A percentile compares a stretch with the other conserved stretches of the same genome.
These are phyloP conservation scores for Lagenidium sp. DNA, from an alignment of 352 stramenopile species.

Conservation along the genomic window DNA sequence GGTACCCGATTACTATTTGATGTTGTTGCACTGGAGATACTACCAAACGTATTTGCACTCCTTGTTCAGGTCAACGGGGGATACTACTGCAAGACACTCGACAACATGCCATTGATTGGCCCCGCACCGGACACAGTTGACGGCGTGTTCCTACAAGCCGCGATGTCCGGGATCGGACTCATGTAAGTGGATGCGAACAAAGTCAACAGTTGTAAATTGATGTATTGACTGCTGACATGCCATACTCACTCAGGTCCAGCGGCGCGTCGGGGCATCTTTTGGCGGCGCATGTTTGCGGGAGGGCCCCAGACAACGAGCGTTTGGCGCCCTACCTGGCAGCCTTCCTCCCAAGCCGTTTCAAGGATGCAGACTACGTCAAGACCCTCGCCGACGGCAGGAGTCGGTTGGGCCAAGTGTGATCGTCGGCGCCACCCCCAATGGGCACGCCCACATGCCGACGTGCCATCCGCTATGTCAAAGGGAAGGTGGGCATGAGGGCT, in stretches of 20 bases:
- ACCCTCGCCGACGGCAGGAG: slow-evolving; percentile 37
- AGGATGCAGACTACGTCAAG: slow-evolving; percentile 42
- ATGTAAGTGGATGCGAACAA: slow-evolving; percentile 48
- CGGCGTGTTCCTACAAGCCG: slow-evolving; percentile 57
- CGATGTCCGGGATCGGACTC: slow-evolving; percentile 62
- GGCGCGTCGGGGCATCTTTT: slow-evolving; percentile 56
- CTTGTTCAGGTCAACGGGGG: slow-evolving; percentile 41
- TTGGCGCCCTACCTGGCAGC: slow-evolving; percentile 38
- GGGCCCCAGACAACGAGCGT: slow-evolving; percentile 24
- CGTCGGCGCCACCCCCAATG: too few species aligned
- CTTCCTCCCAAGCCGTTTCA: slow-evolving; percentile 57
- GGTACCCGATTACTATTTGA: slow-evolving; percentile 13
- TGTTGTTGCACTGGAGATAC: too few species aligned
- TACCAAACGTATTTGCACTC: too few species aligned
- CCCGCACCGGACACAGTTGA: slow-evolving; percentile 43
- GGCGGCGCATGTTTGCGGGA: slow-evolving; percentile 51
- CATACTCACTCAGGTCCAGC: slow-evolving; percentile 30
- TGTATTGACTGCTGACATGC: background rate
- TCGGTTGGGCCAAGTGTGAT: slow-evolving; percentile 50
- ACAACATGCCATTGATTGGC: slow-evolving; percentile 69
- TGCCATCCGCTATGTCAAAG: slow-evolving; percentile 12
- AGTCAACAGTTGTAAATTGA: too few species aligned
- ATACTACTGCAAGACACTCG: slow-evolving; percentile 76
- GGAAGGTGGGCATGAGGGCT: slow-evolving; percentile 79
- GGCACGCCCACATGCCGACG: background rate